These are phyloP conservation scores for Ceratobasidium sp. DNA, from an alignment of 1,284 basidiomycete species.

Conservation along the genomic window DNA sequence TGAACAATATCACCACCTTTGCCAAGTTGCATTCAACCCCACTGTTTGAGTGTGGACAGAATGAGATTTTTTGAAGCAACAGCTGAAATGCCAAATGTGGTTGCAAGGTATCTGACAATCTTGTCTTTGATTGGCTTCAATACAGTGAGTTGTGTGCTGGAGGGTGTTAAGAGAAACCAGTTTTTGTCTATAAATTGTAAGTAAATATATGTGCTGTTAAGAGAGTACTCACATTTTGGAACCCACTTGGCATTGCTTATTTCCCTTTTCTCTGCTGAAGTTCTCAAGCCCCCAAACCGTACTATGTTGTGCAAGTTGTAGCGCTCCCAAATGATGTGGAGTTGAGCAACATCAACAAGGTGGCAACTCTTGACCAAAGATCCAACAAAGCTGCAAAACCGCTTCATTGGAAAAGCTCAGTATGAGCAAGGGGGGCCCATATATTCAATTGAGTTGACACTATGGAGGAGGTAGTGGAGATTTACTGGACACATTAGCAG, in stretches of 20 bases:
- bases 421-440: slow-evolving; percentile 53
- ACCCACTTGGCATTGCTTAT: too few species aligned
- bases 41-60: neutral
- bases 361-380: slow-evolving; percentile 43
- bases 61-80: neutral
- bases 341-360: slow-evolving; percentile 43
- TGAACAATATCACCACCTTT: neutral
- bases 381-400: slow-evolving; percentile 44
- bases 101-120: neutral
- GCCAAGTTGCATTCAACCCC: neutral
- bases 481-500: slow-evolving; percentile 23
- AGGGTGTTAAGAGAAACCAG: neutral
- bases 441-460: too few species aligned
- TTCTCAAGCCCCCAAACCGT: neutral
- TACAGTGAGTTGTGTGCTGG: neutral
- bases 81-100: neutral
- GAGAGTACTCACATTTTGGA: neutral
- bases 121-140: neutral
- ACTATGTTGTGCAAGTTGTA: slow-evolving; percentile 42
- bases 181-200: neutral
- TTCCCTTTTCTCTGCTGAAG: neutral
- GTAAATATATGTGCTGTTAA: too few species aligned
- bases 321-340: slow-evolving; percentile 43
- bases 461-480: neutral
- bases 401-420: slow-evolving; percentile 54